Base-by-base conservation (phyloP, 1,284 basidiomycete species). In the Rhodotorula mucilaginosa region DNA sequence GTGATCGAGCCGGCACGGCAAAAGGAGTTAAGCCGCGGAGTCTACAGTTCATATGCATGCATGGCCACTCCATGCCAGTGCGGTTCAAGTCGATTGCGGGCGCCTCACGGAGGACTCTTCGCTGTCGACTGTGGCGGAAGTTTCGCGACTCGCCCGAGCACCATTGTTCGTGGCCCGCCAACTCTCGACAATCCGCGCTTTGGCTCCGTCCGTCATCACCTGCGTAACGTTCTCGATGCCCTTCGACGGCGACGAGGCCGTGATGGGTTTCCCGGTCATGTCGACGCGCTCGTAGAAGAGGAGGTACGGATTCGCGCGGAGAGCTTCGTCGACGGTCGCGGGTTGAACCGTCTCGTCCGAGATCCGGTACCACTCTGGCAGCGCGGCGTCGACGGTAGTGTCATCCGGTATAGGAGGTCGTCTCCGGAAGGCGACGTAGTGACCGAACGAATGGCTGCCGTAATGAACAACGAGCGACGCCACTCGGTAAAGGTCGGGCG, bases 391-490 rank as follows among this genome's bases (percentile, higher is more conserved):
- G n/a, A 56, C n/a, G 16, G 56, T 58, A 13, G 18, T 44, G 61
- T 23, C 2, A 19, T 39, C 3, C 49, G 26, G n/a, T 31, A 0
- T 10, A 29, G 39, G 29, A 0, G 76, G 74, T 15, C 71, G 90
- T 52, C 93, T 84, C n/a, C 93, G 85, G 80, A 88, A 94, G 74
- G 90, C 92, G 72, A 96, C 86, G 79, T 94, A 97, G 80, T 97
- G 94, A 2, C 94, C 93, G 78, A 90, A 94, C 10, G 88, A 89
- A 79, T 95, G 92, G 70, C 88, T 87, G 26, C 93, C 93, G 79
- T 89, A 93, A 82, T 97, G 93, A 77, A 92, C 91, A 15, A 97
- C 92, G 44, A 91, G 87, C 16, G 90, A 88, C 4, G 88, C 82
- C 44, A 97, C 86, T 51, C 91, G 87, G 80, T 96, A 97, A 49